Percentiles rank a stretch among this genome's conserved stretches.
Conservation (phyloP, 2,329 filamentous ascomycete genomes). For the Intubia oerlemansii region DNA sequence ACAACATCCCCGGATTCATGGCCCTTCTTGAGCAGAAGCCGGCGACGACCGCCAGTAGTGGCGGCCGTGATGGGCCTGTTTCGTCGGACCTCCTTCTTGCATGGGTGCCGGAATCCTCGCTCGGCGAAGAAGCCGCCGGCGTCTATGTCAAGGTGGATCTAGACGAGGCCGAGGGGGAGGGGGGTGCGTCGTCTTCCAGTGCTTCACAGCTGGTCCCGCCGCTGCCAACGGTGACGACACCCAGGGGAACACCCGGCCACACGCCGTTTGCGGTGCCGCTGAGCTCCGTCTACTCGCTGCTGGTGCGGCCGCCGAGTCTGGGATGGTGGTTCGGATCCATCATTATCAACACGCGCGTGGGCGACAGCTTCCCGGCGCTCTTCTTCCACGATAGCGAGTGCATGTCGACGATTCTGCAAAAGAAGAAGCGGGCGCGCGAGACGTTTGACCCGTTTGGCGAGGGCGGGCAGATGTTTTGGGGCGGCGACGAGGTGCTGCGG, state of each 20-base stretch:
- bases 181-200: neutral
- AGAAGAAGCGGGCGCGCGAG: slow-evolving; percentile 66
- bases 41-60: too few relatives aligned
- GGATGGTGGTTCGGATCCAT: slow-evolving; percentile 98
- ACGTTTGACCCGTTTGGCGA: slow-evolving; percentile 82
- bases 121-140: slow-evolving; percentile 64
- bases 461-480: slow-evolving; percentile 83
- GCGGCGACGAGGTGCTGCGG: slow-evolving; percentile 79
- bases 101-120: slow-evolving; percentile 77
- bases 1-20: slow-evolving; percentile 89
- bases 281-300: slow-evolving; percentile 71
- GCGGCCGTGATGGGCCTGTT: slow-evolving; percentile 19
- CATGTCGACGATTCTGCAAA: slow-evolving; percentile 82
- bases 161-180: slow-evolving; percentile 39
- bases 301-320: slow-evolving; percentile 75
- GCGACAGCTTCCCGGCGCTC: slow-evolving; percentile 82
- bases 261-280: slow-evolving; percentile 88
- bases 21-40: slow-evolving; percentile 81
- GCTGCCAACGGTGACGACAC: slow-evolving; percentile 65
- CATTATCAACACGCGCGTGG: slow-evolving; percentile 75
- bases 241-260: slow-evolving; percentile 47
- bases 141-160: slow-evolving; percentile 94
- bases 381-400: slow-evolving; percentile 98
- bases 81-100: slow-evolving; percentile 66
- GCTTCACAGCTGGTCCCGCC: slow-evolving; percentile 50